Evolutionary conservation across 768 basidiomycete species (phyloP).

Genomic region (Solioccasus polychromus): DNA sequence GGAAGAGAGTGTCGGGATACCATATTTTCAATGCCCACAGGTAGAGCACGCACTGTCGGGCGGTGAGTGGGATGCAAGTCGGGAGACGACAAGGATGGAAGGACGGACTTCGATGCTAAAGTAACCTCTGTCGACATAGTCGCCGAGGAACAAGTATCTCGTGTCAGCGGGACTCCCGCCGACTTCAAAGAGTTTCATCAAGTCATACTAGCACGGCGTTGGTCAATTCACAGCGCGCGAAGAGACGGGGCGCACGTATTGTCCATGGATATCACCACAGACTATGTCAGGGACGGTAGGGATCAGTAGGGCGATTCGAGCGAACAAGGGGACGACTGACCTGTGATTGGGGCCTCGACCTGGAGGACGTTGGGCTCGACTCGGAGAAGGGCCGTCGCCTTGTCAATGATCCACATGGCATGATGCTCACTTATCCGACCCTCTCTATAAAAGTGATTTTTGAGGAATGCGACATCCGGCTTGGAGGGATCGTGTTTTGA

Average conservation of each 20-base stretch:
- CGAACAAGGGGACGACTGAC: constrained; percentile 34
- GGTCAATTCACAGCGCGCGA: neutral
- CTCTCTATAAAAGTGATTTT: constrained; percentile 75
- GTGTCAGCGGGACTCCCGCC: constrained; percentile 73
- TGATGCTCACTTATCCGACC: constrained; percentile 64
- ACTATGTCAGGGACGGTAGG: constrained; percentile 6
- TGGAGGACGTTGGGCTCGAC: constrained; percentile 64
- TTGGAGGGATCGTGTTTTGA: constrained; percentile 60
- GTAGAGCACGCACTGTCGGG: constrained; percentile 53
- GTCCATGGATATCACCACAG: constrained; percentile 21
- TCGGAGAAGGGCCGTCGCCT: constrained; percentile 52
- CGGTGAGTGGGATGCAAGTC: too few relatives aligned
- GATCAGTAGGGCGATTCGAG: constrained; percentile 20
- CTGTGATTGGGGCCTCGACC: constrained; percentile 71
- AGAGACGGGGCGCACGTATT: constrained; percentile 26
- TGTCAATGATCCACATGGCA: constrained; percentile 61
- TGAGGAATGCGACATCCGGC: constrained; percentile 69
- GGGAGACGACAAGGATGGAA: neutral
- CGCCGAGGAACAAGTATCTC: constrained; percentile 70
- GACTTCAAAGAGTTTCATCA: constrained; percentile 79
- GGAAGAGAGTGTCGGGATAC: constrained; percentile 57
- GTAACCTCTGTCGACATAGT: constrained; percentile 78
- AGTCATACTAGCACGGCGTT: constrained; percentile 50
- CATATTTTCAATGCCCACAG: constrained; percentile 64
- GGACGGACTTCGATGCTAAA: constrained; percentile 64